A percentile compares a stretch with the other conserved stretches of the same genome.
Evolutionary conservation across 176 grass and related monocot species (phyloP).

Genomic region (Pontederia paniculata): DNA sequence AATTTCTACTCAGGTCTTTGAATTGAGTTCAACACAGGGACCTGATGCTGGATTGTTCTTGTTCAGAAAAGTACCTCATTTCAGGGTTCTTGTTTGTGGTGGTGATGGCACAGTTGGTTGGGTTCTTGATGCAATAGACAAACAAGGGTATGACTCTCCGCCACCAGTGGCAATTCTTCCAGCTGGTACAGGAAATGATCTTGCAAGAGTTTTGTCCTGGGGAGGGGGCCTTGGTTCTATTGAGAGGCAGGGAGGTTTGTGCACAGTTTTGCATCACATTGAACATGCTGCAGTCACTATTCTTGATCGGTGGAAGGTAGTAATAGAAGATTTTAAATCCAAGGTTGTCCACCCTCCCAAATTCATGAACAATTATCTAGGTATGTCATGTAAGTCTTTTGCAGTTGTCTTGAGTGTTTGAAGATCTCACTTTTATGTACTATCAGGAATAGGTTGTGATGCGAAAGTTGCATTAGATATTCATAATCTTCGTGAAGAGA

Average conservation of each 20-base stretch:
- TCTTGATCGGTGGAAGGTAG: slow-evolving; percentile 27
- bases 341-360: background rate
- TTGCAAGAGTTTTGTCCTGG: slow-evolving; percentile 28
- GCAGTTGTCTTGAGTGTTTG: slow-evolving; percentile 6
- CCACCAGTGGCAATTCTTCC: slow-evolving; percentile 26
- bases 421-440: slow-evolving; percentile 1
- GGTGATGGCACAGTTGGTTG: slow-evolving; percentile 26
- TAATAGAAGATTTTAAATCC: slow-evolving; percentile 8
- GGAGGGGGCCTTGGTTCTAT: slow-evolving; percentile 22
- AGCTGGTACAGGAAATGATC: slow-evolving; percentile 25
- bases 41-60: slow-evolving; percentile 20
- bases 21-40: slow-evolving; percentile 18
- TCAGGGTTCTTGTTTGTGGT: slow-evolving; percentile 27
- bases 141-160: slow-evolving; percentile 21
- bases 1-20: slow-evolving; percentile 8
- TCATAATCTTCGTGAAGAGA: slow-evolving; percentile 92
- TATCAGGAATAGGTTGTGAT: slow-evolving; percentile 87
- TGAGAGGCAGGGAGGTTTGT: slow-evolving; percentile 23
- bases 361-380: slow-evolving; percentile 27
- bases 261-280: slow-evolving; percentile 20
- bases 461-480: slow-evolving; percentile 98
- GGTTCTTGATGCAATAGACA: slow-evolving; percentile 23
- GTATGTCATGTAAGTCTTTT: slow-evolving; percentile 9
- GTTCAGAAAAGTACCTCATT: slow-evolving; percentile 18
- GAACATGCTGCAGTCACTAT: slow-evolving; percentile 29